Conservation (phyloP, 1,284 basidiomycete genomes). For the Marasmius fiardii region DNA sequence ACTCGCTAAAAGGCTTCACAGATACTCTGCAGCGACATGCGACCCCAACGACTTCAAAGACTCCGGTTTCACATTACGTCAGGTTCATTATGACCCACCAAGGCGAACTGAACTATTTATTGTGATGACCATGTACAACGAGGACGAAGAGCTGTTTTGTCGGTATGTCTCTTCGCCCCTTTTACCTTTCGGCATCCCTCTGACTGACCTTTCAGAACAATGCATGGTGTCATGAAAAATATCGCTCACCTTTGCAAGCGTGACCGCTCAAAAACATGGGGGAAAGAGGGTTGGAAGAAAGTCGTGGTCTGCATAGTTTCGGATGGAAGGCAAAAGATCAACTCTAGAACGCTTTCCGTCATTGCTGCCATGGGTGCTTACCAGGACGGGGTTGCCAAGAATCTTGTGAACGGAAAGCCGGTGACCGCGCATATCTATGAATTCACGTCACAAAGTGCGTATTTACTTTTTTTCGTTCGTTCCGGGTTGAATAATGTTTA, state of each 20-base stretch:
- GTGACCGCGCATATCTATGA: conserved; percentile 95
- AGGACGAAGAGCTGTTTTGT: conserved; percentile 72
- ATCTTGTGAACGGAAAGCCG: conserved; percentile 80
- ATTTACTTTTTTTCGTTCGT: not conserved
- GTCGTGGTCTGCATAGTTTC: conserved; percentile 62
- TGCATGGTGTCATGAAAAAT: conserved; percentile 93
- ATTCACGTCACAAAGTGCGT: conserved; percentile 84
- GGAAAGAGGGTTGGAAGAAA: conserved; percentile 97
- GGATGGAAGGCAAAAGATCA: conserved; percentile 84
- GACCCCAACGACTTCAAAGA: conserved; percentile 88
- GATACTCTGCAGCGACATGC: conserved; percentile 87
- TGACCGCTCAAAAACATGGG: conserved; percentile 89
- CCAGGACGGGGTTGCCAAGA: conserved; percentile 89
- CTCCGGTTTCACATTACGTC: conserved; percentile 79
- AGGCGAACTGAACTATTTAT: conserved; percentile 74
- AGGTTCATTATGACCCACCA: conserved; percentile 78
- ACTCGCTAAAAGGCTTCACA: not conserved
- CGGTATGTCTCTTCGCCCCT: not conserved
- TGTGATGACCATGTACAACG: conserved; percentile 77
- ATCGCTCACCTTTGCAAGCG: conserved; percentile 80
- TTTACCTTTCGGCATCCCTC: not conserved
- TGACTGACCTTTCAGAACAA: conserved; percentile 75
- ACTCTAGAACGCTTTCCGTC: conserved; percentile 79
- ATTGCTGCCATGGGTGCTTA: conserved; percentile 87
- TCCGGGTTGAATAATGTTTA: conserved; percentile 10